Evolutionary conservation across 176 grass and related monocot species (phyloP).

Genomic region (Zoysia japonica): DNA sequence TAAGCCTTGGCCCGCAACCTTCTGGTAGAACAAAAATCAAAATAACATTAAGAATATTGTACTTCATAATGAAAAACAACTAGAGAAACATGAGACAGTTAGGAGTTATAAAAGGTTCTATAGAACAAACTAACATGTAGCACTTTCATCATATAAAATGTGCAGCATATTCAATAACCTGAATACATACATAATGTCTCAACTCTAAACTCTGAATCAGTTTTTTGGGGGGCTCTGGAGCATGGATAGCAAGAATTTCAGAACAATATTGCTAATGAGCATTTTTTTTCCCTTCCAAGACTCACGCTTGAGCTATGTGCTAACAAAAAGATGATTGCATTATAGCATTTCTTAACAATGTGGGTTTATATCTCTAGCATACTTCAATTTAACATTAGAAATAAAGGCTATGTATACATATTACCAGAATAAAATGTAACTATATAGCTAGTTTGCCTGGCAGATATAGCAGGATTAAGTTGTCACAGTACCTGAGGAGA

Average conservation of each 20-base stretch:
- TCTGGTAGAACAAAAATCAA: conserved; percentile 54
- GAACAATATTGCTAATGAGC: conserved; percentile 2
- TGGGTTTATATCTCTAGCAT: neutral
- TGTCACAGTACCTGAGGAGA: conserved; percentile 76
- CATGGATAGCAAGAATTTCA: conserved; percentile 4
- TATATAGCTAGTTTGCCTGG: conserved; percentile 31
- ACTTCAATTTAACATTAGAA: neutral
- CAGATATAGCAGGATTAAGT: conserved; percentile 7
- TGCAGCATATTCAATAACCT: conserved; percentile 1
- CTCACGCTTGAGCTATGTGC: neutral
- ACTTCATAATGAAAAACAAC: conserved; percentile 3
- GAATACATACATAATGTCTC: conserved; percentile 5
- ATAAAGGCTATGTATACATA: neutral
- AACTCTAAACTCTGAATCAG: conserved; percentile 1
- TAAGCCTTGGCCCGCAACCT: conserved; percentile 73
- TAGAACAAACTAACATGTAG: neutral
- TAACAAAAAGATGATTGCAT: conserved; percentile 14
- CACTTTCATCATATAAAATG: conserved; percentile 19
- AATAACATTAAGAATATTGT: neutral
- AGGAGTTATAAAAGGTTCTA: neutral
- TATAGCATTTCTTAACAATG: conserved; percentile 11
- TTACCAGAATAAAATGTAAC: conserved; percentile 9
- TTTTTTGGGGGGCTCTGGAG: neutral
- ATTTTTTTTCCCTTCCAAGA: conserved; percentile 10
- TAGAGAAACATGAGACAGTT: neutral